Conservation (phyloP, 108 stramenopile species). For the Licmophora abbreviata region DNA sequence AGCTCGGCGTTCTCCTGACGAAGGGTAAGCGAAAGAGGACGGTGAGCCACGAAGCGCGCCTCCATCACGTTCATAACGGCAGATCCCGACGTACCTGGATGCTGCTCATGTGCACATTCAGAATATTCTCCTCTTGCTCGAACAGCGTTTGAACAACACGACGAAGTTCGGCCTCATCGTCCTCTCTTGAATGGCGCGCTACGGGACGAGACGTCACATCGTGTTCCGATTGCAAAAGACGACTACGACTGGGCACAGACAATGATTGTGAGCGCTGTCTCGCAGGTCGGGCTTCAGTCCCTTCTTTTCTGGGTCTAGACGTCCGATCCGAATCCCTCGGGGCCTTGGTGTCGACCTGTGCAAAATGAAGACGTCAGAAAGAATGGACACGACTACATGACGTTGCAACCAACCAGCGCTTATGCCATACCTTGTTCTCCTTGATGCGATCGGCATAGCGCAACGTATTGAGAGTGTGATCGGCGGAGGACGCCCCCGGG, state of each 20-base stretch:
- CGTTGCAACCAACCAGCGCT: too few species aligned
- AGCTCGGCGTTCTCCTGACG: slow-evolving; percentile 93
- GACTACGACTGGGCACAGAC: too few species aligned
- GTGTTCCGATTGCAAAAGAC: too few species aligned
- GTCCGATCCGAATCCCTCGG: too few species aligned
- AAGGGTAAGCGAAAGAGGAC: not conserved
- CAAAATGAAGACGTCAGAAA: too few species aligned
- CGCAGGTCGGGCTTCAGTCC: too few species aligned
- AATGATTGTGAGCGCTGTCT: too few species aligned
- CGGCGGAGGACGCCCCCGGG: slow-evolving; percentile 86
- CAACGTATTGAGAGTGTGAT: slow-evolving; percentile 97
- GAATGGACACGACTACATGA: too few species aligned
- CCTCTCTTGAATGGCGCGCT: slow-evolving; percentile 4
- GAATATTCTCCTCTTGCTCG: slow-evolving; percentile 93
- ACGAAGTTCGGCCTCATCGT: slow-evolving; percentile 66
- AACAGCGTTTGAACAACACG: slow-evolving; percentile 73
- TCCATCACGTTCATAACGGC: not conserved
- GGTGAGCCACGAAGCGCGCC: not conserved
- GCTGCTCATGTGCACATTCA: slow-evolving; percentile 88
- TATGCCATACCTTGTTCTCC: slow-evolving; percentile 84
- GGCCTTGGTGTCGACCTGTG: too few species aligned
- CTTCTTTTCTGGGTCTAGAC: too few species aligned
- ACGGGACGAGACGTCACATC: not conserved
- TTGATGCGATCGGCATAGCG: slow-evolving; percentile 95
- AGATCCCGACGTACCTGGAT: slow-evolving; percentile 30